Percentiles rank a stretch among this genome's conserved stretches.
phyloP scores from a whole-genome alignment of 768 basidiomycete species.

The Trametes punicea region DNA sequence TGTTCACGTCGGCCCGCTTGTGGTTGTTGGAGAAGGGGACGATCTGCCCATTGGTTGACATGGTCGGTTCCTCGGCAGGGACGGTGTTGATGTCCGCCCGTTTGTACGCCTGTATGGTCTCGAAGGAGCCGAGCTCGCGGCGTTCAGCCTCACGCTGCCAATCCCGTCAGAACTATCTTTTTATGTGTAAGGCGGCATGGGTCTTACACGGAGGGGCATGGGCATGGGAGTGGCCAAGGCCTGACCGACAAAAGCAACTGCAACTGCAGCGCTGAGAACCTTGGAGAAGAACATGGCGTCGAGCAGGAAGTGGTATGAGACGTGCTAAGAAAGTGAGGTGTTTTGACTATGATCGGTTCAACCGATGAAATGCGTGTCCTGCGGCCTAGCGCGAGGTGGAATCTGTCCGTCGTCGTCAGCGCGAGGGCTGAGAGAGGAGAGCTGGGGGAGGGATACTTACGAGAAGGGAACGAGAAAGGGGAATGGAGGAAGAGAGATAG shows the following conservation, averaged over 20 bases:
- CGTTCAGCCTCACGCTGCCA: constrained; percentile 24
- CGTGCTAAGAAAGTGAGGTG: constrained; percentile 24
- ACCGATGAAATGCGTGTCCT: constrained; percentile 31
- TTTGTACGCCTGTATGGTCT: constrained; percentile 43
- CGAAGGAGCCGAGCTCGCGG: constrained; percentile 34
- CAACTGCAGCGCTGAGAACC: constrained; percentile 38
- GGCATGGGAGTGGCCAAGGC: constrained; percentile 41
- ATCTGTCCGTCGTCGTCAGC: constrained; percentile 3
- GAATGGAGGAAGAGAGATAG: constrained; percentile 13
- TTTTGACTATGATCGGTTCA: constrained; percentile 27
- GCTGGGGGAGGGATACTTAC: constrained; percentile 15
- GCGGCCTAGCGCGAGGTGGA: constrained; percentile 31
- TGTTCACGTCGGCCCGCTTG: constrained; percentile 24
- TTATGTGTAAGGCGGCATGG: not conserved
- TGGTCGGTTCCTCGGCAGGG: constrained; percentile 31
- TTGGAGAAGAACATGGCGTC: constrained; percentile 45
- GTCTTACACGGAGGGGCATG: constrained; percentile 38
- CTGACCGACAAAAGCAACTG: constrained; percentile 44
- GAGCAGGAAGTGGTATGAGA: constrained; percentile 19
- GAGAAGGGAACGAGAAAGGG: constrained; percentile 24
- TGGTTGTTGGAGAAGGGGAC: constrained; percentile 24
- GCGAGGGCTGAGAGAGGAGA: not conserved
- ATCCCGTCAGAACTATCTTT: not conserved
- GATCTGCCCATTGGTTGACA: constrained; percentile 30
- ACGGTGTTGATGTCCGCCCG: constrained; percentile 29